Evolutionary conservation across 2,329 filamentous ascomycete genomes (phyloP).

Genomic region (Aspergillus oerlinghausenensis): DNA sequence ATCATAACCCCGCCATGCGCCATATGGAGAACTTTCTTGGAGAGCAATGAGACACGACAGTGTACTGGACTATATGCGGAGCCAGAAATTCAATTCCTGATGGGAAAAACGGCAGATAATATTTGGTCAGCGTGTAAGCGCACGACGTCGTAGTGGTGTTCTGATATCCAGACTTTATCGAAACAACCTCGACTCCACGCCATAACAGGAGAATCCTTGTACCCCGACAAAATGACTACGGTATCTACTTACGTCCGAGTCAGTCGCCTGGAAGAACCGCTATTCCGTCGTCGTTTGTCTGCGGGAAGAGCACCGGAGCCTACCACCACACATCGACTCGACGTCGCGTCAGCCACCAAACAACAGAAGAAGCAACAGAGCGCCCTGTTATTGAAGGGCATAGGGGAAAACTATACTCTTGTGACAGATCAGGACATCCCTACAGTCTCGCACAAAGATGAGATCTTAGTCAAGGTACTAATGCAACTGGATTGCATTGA

Average conservation of each 20-base stretch:
- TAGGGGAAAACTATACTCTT: constrained; percentile 48
- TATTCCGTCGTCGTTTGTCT: constrained; percentile 2
- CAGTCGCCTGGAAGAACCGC: constrained; percentile 7
- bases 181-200: neutral
- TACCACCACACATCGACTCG: constrained; percentile 10
- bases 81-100: no score
- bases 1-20: constrained; percentile 30
- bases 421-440: constrained; percentile 46
- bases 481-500: no score
- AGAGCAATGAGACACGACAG: neutral
- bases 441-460: constrained; percentile 39
- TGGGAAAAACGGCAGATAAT: no score
- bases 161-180: neutral
- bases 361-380: constrained; percentile 32
- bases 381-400: constrained; percentile 48
- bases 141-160: no score
- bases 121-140: no score
- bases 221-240: constrained; percentile 6
- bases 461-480: constrained; percentile 57
- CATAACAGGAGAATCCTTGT: neutral
- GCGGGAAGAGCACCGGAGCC: neutral
- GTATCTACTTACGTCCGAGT: constrained; percentile 8
- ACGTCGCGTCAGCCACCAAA: neutral
- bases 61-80: no score
- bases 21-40: constrained; percentile 9